Conservation (phyloP, 108 stramenopile species). For the Pseudonitzschia multistriata region DNA sequence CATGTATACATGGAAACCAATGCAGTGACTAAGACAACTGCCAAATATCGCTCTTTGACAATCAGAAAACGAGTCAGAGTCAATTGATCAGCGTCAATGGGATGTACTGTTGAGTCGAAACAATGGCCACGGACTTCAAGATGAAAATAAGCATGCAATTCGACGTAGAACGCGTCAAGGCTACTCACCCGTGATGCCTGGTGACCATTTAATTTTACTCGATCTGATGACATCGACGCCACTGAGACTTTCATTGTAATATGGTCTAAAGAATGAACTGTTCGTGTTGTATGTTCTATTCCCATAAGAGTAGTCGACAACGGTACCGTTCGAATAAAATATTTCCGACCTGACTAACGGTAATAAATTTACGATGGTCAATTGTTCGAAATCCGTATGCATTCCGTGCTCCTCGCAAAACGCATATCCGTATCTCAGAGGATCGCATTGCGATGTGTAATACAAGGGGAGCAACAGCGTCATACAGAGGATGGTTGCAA, state of each 20-base stretch:
- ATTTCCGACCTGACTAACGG: conserved; percentile 3
- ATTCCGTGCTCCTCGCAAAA: conserved; percentile 15
- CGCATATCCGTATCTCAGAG: neutral
- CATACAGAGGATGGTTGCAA: conserved; percentile 60
- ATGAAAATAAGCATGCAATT: too few species aligned
- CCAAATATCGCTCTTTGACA: conserved; percentile 13
- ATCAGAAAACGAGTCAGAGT: neutral
- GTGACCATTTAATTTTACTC: neutral
- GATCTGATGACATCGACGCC: neutral
- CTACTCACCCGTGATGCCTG: neutral
- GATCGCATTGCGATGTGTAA: conserved; percentile 41
- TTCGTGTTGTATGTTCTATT: neutral
- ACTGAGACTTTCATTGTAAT: neutral
- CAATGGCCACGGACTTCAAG: too few species aligned
- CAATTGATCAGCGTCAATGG: too few species aligned
- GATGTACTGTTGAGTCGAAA: too few species aligned
- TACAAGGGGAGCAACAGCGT: conserved; percentile 69
- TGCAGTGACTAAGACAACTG: neutral
- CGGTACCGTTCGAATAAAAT: neutral
- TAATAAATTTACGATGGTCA: conserved; percentile 73
- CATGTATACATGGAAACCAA: conserved; percentile 11
- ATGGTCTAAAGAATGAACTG: neutral
- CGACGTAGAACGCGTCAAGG: too few species aligned
- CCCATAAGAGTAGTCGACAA: neutral
- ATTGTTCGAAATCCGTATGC: conserved; percentile 70